A percentile compares a stretch with the other conserved stretches of the same genome.
These are phyloP conservation scores for Platanus orientalis DNA, from an alignment of 164 flowering plant genomes.

Conservation along the genomic window DNA sequence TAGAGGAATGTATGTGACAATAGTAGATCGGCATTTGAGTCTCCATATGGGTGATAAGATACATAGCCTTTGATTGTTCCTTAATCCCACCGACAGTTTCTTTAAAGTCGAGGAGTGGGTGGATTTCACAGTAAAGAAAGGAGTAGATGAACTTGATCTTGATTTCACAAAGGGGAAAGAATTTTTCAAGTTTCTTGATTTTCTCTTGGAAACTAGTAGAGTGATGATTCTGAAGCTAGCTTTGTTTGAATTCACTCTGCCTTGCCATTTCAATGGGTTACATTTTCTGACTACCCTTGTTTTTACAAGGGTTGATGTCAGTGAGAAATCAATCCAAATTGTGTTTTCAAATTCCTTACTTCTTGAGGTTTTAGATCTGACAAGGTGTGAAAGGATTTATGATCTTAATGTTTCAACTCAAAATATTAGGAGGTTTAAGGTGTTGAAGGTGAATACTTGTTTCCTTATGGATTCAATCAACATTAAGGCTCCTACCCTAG, in stretches of 20 bases:
- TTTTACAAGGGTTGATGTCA: background rate
- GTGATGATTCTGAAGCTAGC: background rate
- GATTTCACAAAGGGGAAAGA: background rate
- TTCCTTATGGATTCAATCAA: background rate
- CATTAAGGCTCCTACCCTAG: background rate
- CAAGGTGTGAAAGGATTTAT: background rate
- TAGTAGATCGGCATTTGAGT: background rate
- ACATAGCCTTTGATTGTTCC: background rate
- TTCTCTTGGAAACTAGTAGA: background rate
- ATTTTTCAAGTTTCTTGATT: background rate
- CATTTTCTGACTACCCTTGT: background rate
- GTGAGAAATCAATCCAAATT: background rate
- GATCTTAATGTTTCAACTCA: background rate
- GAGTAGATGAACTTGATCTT: background rate
- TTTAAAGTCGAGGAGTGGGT: background rate
- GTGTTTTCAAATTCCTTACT: background rate
- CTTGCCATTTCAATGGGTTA: background rate
- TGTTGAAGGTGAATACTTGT: constrained; percentile 2
- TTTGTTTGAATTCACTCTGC: background rate
- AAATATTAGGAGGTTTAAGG: constrained; percentile 2
- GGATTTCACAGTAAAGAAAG: background rate
- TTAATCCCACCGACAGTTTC: background rate
- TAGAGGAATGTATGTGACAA: background rate
- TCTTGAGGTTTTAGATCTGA: constrained; percentile 1
- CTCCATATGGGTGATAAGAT: background rate